Base-by-base conservation (phyloP, 73 alveolate genomes). In the Durusdinium trenchii region DNA sequence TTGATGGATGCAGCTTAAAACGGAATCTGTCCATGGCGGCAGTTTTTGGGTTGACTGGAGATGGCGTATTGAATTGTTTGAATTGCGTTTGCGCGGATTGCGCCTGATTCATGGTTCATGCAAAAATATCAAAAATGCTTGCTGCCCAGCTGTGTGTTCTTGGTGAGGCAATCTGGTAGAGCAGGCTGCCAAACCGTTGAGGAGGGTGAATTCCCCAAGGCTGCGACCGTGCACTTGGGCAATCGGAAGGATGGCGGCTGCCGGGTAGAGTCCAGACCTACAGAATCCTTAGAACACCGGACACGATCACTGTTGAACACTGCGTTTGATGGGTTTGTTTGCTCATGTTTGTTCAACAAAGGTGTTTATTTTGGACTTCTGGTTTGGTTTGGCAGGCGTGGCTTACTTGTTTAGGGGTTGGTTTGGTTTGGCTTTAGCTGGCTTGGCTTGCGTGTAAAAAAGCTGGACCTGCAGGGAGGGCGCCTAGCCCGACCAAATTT, bases 171-270 rank as follows among this genome's bases (percentile, higher is more conserved):
- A 9, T 12, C 28, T 36, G 2, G 54, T 43, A 7, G 73, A 52
- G 30, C 54, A n/a, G 54, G 54, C 94, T 9, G 26, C 52, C 36
- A 50, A 50, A 28, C 73, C 73, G 16, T 36, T 84, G 75, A 48
- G 75, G 51, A 32, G 94, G 52, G 76, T 84, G n/a, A 51, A 51
- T 52, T 84, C 94, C 0, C 94, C 94, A 9, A 73, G 94, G 42
- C 52, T 84, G 75, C 94, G 94, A 52, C 94, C 94, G 23, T 84
- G 94, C 38, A 36, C 42, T 47, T 84, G 7, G 94, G 94, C 91
- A 6, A 67, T n/a, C 35, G 7, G 43, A 16, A 52, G 7, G 30
- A 23, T 1, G 73, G n/a, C 73, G 18, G 18, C 30, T 60, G n/a
- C n/a, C n/a, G n/a, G n/a, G n/a, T n/a, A n/a, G n/a, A n/a, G n/a